Base-by-base conservation (phyloP, 257 asterid species). In the Schizonepeta tenuifolia region DNA sequence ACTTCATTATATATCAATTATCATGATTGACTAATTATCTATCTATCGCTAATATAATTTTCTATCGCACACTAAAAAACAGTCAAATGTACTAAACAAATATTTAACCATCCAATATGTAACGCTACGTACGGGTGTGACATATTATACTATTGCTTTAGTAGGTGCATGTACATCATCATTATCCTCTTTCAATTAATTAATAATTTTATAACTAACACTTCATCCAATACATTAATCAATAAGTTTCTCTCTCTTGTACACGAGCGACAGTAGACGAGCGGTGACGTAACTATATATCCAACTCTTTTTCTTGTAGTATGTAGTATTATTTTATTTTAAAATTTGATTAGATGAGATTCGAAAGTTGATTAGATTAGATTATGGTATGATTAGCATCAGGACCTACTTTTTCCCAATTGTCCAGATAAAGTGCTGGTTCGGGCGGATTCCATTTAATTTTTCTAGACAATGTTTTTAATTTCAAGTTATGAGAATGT, bases 191-290 rank as follows among this genome's bases (percentile, higher is more conserved):
- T 35, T 28, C 15, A 61, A 7, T n/a, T 73, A 65, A 53, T 70
- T 33, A 13, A n/a, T 47, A 4, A 14, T 28, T 28, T 1, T 12
- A 26, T 20, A 69, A 24, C 26, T 28, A 28, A 28, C 4, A 28
- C 4, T 28, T 28, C 33, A 3, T 28, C 33, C 1, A 28, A 28
- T 28, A 28, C 3, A 28, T 28, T 28, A 28, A 28, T 28, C 0
- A 50, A 68, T 50, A 70, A 28, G 47, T 62, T 69, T 64, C 77
- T 26, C 83, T 69, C 83, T 79, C 80, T 72, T 59, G 73, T 22
- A 65, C 80, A 79, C 74, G 69, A 66, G 74, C 57, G 57, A 82
- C 86, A 75, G 54, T 73, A 58, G 76, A 55, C 22, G 55, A 53
- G 60, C 35, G 64, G 62, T 81, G 81, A 82, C 71, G 75, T 69